These are phyloP conservation scores for Teratosphaeria gauchensis DNA, from an alignment of 2,329 filamentous ascomycete genomes.

Conservation along the genomic window DNA sequence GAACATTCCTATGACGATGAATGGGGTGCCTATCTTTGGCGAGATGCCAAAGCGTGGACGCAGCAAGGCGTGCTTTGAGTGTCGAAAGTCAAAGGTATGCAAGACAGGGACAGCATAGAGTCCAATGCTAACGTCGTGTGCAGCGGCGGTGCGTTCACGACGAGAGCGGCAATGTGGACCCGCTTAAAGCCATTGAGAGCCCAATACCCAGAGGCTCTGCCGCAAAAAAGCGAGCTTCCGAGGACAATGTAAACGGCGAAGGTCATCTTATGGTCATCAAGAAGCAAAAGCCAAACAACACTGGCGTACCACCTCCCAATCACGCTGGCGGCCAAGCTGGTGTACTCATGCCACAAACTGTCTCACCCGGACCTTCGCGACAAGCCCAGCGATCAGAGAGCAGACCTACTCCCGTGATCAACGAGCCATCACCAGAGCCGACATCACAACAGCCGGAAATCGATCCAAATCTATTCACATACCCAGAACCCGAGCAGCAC, in stretches of 20 bases:
- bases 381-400: background rate
- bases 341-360: conserved; percentile 7
- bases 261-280: conserved; percentile 18
- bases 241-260: conserved; percentile 22
- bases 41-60: conserved; percentile 29
- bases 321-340: conserved; percentile 3
- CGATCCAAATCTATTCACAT: conserved; percentile 17
- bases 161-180: conserved; percentile 54
- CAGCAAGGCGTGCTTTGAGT: conserved; percentile 57
- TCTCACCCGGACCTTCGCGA: background rate
- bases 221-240: conserved; percentile 43
- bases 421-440: conserved; percentile 5
- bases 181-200: conserved; percentile 52
- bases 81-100: conserved; percentile 57
- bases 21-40: conserved; percentile 49
- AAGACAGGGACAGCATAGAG: conserved; percentile 5
- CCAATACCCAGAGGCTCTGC: conserved; percentile 50
- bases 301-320: background rate
- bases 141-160: conserved; percentile 60
- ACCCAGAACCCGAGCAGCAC: conserved; percentile 10
- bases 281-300: conserved; percentile 6
- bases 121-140: conserved; percentile 8
- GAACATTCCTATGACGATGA: conserved; percentile 41
- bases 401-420: conserved; percentile 6
- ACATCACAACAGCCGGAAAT: conserved; percentile 9